Base-by-base conservation (phyloP, 1,139 yeast species). In the Kodamaea alishanica region DNA sequence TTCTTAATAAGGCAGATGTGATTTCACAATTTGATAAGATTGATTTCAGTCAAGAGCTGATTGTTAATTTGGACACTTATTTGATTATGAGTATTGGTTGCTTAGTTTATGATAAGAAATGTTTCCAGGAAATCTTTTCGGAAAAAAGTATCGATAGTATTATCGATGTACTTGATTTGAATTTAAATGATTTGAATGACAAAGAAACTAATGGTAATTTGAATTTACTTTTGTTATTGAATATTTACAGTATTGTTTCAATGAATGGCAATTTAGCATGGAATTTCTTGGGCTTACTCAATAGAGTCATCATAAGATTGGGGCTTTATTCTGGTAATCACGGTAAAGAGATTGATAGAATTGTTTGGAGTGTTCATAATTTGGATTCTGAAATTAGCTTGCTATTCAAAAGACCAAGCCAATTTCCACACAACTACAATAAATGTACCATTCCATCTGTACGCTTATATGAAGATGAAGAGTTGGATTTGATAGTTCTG, bases 21-120 rank as follows among this genome's bases (percentile, higher is more conserved):
- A 28, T 60, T 35, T 42, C 38, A 6, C 50, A 50, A 25, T 50
- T 69, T 37, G 45, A 48, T 4, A 47, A 49, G 8, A 53, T 65
- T 15, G 60, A 66, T 34, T 70, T 70, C 44, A 42, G 48, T 11
- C 54, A 54, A 32, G 75, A 70, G 43, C 54, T 67, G 9, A 65
- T 70, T 34, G 60, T 70, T 12, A 63, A 61, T 43, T 51, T 69
- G 39, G 72, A 67, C 43, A 49, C 63, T 12, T 70, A 68, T 49
- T 48, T 70, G 39, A 50, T 70, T 23, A 50, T 70, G 56, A 60
- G 69, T 39, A 64, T 67, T 25, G 76, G 76, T 4, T 64, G 73
- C 43, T 47, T 67, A 15, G 52, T 69, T 4, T 56, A 60, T 42
- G 75, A 70, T 46, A 48, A 56, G 5, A 39, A 43, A 7, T 46